Conservation (phyloP, 306 rosid species). For the Quercus engelmannii region DNA sequence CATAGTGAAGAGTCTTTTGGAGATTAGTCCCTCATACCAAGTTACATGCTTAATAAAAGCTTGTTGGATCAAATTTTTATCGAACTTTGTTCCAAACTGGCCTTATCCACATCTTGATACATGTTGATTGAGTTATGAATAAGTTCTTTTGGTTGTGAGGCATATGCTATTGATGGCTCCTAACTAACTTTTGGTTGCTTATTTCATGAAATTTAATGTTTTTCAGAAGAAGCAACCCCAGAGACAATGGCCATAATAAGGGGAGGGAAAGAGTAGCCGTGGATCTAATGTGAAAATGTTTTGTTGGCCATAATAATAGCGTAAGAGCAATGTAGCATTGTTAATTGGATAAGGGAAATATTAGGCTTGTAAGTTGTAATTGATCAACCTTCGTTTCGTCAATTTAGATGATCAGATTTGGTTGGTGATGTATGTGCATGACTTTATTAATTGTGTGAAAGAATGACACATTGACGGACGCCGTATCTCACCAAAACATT, state of each 20-base stretch:
- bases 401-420: too few relatives aligned
- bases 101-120: background rate
- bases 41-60: background rate
- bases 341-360: too few relatives aligned
- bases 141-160: background rate
- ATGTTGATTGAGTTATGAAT: background rate
- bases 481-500: too few relatives aligned
- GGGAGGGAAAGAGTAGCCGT: slow-evolving; percentile 16
- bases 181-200: background rate
- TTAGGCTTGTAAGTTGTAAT: too few relatives aligned
- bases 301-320: slow-evolving; percentile 54
- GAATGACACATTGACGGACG: too few relatives aligned
- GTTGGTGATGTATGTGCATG: too few relatives aligned
- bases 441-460: too few relatives aligned
- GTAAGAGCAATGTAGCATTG: too few relatives aligned
- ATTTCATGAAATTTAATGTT: background rate
- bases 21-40: background rate
- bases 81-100: background rate
- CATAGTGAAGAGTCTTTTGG: background rate
- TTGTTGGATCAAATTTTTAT: background rate
- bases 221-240: slow-evolving; percentile 87
- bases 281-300: slow-evolving; percentile 78
- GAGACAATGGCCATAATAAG: slow-evolving; percentile 56
- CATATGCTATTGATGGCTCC: background rate
- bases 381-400: too few relatives aligned